Conservation (phyloP, 371 early-diverging fungal genomes). For the Mortierella sp. region DNA sequence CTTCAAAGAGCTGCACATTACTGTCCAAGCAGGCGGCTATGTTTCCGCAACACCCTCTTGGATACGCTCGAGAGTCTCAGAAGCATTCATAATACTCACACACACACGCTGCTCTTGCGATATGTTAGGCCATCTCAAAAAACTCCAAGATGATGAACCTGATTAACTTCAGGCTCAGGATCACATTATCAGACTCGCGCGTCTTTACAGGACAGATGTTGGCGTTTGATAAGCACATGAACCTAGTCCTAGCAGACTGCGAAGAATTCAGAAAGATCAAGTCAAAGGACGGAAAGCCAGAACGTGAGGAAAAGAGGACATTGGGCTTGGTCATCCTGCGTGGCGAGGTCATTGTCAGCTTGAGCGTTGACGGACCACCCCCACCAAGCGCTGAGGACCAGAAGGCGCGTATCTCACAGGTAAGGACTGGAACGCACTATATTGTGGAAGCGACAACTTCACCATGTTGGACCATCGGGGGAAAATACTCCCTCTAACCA, state of each 20-base stretch:
- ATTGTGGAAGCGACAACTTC: background rate
- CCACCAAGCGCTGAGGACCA: constrained; percentile 77
- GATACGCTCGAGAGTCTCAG: no score
- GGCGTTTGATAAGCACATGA: constrained; percentile 99
- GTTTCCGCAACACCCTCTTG: no score
- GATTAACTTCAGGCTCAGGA: constrained; percentile 93
- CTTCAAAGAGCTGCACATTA: no score
- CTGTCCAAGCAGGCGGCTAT: no score
- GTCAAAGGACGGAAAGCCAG: constrained; percentile 61
- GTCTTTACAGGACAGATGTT: constrained; percentile 96
- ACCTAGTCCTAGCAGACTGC: constrained; percentile 96
- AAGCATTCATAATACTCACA: no score
- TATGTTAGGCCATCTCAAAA: constrained; percentile 67
- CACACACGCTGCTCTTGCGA: background rate
- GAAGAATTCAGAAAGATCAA: constrained; percentile 96
- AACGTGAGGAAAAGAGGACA: constrained; percentile 84
- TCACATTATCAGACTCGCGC: constrained; percentile 92
- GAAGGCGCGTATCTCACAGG: constrained; percentile 61
- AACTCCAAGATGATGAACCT: constrained; percentile 91
- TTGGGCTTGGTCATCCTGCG: constrained; percentile 95
- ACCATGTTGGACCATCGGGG: background rate
- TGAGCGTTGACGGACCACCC: constrained; percentile 94
- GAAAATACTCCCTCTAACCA: background rate
- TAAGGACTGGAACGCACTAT: constrained; percentile 2
- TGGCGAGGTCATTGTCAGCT: constrained; percentile 92